Evolutionary conservation across 2,329 filamentous ascomycete genomes (phyloP), one percentile per base, ranked within the genome.

Genomic region (Colletotrichum paranaense): DNA sequence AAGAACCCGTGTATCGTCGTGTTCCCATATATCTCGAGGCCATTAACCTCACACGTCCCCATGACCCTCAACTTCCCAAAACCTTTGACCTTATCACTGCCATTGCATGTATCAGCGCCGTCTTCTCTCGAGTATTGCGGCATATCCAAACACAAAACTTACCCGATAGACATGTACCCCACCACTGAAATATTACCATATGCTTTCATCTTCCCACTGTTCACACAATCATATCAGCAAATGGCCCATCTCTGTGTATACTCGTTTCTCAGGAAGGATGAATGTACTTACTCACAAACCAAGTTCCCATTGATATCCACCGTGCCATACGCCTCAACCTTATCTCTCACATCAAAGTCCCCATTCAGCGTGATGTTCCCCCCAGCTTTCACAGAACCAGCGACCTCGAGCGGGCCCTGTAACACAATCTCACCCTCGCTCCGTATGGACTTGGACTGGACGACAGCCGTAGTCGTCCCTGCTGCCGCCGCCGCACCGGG

Each of bases 11-110:
- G 82, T 71, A 88, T 83, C 55, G 78, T 83, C 55, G 87, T 77
- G 62, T 85, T 84, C 8, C 86, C 86, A 77, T 86, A 88, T 14
- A 88, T 84, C 71, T 88, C 85, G 22, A 88, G 77, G 32, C 84
- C 83, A 4, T 80, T 78, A 12, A 82, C 85, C 52, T 87, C 82
- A 7, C 86, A 78, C 28, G 80, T 83, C 6, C 86, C 86, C 12
- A 80, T 79, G 28, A 88, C 76, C 63, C 80, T 85, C 49, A 88
- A 80, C 76, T 86, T 86, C 24, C 86, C 86, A 74, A 83, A 86
- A 30, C 86, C 83, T 62, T 85, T 86, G 75, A 87, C 83, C 72
- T 84, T 86, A 73, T 84, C 84, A 57, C 84, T 86, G 57, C 55
- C 42, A 74, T 32, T 7, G 6, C 60, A 16, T 5, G 35, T 28